Conservation (phyloP, 2,329 filamentous ascomycete genomes). For the Chaetothyriales sp. region DNA sequence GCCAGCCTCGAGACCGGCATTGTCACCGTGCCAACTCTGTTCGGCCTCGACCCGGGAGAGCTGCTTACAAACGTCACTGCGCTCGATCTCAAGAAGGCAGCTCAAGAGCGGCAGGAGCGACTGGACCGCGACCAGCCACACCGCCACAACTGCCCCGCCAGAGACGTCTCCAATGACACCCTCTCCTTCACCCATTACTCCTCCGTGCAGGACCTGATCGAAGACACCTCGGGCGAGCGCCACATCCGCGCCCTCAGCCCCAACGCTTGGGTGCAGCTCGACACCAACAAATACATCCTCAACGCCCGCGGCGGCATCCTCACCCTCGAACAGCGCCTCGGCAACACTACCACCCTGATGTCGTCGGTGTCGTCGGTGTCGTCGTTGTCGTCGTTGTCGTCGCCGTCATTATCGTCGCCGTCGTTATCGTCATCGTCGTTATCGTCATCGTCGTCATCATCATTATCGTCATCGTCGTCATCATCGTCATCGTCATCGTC, state of each 20-base stretch:
- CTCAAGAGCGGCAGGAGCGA: slow-evolving; percentile 28
- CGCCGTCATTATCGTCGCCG: neutral
- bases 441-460: too few species aligned
- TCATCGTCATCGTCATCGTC: slow-evolving; percentile 1
- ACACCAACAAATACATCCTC: slow-evolving; percentile 57
- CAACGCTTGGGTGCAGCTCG: slow-evolving; percentile 70
- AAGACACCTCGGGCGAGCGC: slow-evolving; percentile 63
- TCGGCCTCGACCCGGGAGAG: slow-evolving; percentile 75
- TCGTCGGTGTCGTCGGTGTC: slow-evolving; percentile 1
- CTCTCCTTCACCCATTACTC: slow-evolving; percentile 83
- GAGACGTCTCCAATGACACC: slow-evolving; percentile 4
- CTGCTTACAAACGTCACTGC: slow-evolving; percentile 55
- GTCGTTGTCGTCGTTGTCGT: slow-evolving; percentile 4
- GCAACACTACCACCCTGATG: neutral
- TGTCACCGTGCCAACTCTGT: slow-evolving; percentile 79
- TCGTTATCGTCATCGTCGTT: neutral
- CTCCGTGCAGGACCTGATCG: slow-evolving; percentile 78
- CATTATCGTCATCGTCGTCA: slow-evolving; percentile 4
- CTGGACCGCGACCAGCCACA: slow-evolving; percentile 20
- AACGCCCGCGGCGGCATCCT: slow-evolving; percentile 50
- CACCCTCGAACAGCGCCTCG: slow-evolving; percentile 29
- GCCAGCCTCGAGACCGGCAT: slow-evolving; percentile 72
- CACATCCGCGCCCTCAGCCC: slow-evolving; percentile 65
- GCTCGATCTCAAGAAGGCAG: slow-evolving; percentile 41
- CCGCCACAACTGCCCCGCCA: slow-evolving; percentile 5